Evolutionary conservation across 2,329 filamentous ascomycete species (phyloP).

Genomic region (Curvularia spicifera): DNA sequence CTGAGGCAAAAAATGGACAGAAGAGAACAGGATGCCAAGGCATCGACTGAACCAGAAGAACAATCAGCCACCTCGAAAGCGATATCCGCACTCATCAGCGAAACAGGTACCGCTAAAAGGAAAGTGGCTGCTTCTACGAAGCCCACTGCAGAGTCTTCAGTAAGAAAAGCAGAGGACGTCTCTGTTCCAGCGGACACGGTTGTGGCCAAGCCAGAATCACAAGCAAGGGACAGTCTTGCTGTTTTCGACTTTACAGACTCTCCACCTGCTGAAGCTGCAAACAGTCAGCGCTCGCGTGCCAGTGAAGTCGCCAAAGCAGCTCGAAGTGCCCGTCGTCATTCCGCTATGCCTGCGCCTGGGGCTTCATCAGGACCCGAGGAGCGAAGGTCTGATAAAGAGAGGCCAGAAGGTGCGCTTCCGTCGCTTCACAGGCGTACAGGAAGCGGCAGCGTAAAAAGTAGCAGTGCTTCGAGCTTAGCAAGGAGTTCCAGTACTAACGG

Average conservation of each 20-base stretch:
- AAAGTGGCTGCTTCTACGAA: constrained; percentile 19
- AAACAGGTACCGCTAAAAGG: constrained; percentile 37
- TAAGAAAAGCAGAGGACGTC: constrained; percentile 8
- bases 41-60: constrained; percentile 26
- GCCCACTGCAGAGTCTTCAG: constrained; percentile 8
- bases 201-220: constrained; percentile 22
- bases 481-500: constrained; percentile 23
- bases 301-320: constrained; percentile 39
- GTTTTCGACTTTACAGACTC: constrained; percentile 50
- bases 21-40: constrained; percentile 29
- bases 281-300: constrained; percentile 31
- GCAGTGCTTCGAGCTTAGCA: constrained; percentile 18
- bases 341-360: constrained; percentile 33
- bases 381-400: constrained; percentile 24
- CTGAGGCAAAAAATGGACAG: constrained; percentile 45
- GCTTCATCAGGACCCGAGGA: constrained; percentile 17
- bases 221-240: constrained; percentile 39
- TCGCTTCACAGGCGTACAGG: constrained; percentile 36
- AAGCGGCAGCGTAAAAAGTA: constrained; percentile 34
- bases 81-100: constrained; percentile 44
- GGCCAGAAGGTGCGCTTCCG: constrained; percentile 26
- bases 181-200: constrained; percentile 6
- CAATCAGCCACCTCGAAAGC: constrained; percentile 42
- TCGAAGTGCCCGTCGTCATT: constrained; percentile 43
- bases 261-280: constrained; percentile 32